A percentile compares a stretch with the other conserved stretches of the same genome.
Evolutionary conservation across 2,329 filamentous ascomycete genomes (phyloP).

Genomic region (Venturia nashicola): DNA sequence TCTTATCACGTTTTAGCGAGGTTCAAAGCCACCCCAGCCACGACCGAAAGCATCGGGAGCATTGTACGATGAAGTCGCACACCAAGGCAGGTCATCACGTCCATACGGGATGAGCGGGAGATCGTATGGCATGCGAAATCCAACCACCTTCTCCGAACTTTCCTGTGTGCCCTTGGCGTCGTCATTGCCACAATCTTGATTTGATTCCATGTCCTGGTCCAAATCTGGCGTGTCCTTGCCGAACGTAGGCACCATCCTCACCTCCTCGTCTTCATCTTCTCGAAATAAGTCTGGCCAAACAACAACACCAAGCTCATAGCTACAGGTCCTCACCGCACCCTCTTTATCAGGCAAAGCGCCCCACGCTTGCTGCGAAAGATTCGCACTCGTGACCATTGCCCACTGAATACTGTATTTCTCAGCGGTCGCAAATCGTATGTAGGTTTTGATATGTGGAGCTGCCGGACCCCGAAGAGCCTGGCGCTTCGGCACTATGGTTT

Average conservation of each 20-base stretch:
- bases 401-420: slow-evolving; percentile 53
- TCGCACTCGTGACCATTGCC: slow-evolving; percentile 84
- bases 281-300: slow-evolving; percentile 57
- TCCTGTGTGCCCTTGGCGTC: background rate
- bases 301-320: slow-evolving; percentile 74
- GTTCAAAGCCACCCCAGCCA: background rate
- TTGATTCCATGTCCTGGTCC: slow-evolving; percentile 12
- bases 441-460: slow-evolving; percentile 84
- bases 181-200: slow-evolving; percentile 13
- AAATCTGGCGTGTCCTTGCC: slow-evolving; percentile 42
- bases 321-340: slow-evolving; percentile 53
- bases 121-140: slow-evolving; percentile 72
- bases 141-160: slow-evolving; percentile 36
- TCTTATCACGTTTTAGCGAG: background rate
- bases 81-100: slow-evolving; percentile 60
- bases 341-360: slow-evolving; percentile 41
- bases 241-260: slow-evolving; percentile 58
- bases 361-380: slow-evolving; percentile 83
- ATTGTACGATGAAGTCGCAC: slow-evolving; percentile 46
- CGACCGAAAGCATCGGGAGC: slow-evolving; percentile 39
- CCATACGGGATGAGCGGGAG: slow-evolving; percentile 59
- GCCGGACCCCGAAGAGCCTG: slow-evolving; percentile 38
- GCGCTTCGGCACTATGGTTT: background rate
- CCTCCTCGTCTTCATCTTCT: slow-evolving; percentile 14
- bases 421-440: slow-evolving; percentile 48